These are phyloP conservation scores for Aphanocladium album DNA, from an alignment of 2,329 filamentous ascomycete species.

Conservation along the genomic window DNA sequence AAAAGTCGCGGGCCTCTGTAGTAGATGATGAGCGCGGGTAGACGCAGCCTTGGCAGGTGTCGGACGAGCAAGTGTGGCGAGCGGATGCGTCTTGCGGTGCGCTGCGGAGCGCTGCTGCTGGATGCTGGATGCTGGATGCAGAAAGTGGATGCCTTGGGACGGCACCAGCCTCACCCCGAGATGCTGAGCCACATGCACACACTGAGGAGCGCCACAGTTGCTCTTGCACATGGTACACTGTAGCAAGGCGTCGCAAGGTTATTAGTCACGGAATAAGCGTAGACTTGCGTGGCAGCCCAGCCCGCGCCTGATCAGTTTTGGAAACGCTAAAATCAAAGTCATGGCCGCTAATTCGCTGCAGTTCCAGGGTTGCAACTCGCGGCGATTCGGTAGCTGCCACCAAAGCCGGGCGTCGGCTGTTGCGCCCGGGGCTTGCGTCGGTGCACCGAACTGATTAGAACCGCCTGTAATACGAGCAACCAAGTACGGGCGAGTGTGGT, in stretches of 20 bases:
- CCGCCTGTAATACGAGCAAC: too few species aligned
- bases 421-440: not conserved
- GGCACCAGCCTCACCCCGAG: not conserved
- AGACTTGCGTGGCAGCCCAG: too few species aligned
- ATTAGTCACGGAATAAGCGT: too few species aligned
- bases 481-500: too few species aligned
- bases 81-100: not conserved
- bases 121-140: not conserved
- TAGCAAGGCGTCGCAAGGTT: too few species aligned
- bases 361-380: not conserved
- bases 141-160: conserved; percentile 3
- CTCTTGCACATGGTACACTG: too few species aligned
- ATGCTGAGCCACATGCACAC: not conserved
- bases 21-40: not conserved
- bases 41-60: not conserved
- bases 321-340: not conserved
- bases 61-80: conserved; percentile 1
- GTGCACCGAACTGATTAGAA: too few species aligned
- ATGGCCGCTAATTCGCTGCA: not conserved
- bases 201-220: not conserved
- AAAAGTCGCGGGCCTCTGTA: not conserved
- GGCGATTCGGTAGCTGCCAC: not conserved
- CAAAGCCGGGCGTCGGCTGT: not conserved
- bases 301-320: not conserved
- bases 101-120: not conserved